A percentile compares a stretch with the other conserved stretches of the same genome.
phyloP scores from a whole-genome alignment of 441 rosid genomes.

The Euphorbia schlechtendalii region DNA sequence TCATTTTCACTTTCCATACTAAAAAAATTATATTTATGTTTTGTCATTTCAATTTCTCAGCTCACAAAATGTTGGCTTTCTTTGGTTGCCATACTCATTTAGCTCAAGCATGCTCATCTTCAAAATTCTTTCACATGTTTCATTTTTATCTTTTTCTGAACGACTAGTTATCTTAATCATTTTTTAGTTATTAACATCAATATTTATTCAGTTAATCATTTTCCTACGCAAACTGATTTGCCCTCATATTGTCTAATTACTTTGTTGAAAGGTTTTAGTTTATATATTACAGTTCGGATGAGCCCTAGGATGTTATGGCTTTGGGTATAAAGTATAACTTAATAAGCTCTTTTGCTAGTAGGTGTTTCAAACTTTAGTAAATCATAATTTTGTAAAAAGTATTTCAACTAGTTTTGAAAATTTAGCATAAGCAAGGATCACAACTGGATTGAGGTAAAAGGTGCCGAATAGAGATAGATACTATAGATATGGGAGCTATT shows the following conservation, averaged over 20 bases:
- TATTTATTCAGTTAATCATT: no score
- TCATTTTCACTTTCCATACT: not conserved
- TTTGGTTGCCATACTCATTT: not conserved
- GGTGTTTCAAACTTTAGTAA: not conserved
- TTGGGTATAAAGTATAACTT: not conserved
- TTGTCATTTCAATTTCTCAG: not conserved
- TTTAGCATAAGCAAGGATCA: no score
- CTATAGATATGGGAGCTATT: no score
- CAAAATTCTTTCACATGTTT: not conserved
- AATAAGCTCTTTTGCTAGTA: no score
- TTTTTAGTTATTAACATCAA: no score
- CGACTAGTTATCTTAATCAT: no score
- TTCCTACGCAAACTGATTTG: no score
- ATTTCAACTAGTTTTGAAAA: not conserved
- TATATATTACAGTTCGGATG: not conserved
- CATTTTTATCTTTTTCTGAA: not conserved
- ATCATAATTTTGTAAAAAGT: not conserved
- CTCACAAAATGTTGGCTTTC: not conserved
- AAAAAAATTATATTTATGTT: no score
- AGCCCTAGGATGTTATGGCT: not conserved
- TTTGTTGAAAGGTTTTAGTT: not conserved
- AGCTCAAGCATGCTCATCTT: not conserved
- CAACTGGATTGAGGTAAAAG: no score
- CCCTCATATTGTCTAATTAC: not conserved
- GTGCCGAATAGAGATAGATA: no score